These are phyloP conservation scores for Ceratocystis cacaofunesta DNA, from an alignment of 2,329 filamentous ascomycete genomes.

Conservation along the genomic window DNA sequence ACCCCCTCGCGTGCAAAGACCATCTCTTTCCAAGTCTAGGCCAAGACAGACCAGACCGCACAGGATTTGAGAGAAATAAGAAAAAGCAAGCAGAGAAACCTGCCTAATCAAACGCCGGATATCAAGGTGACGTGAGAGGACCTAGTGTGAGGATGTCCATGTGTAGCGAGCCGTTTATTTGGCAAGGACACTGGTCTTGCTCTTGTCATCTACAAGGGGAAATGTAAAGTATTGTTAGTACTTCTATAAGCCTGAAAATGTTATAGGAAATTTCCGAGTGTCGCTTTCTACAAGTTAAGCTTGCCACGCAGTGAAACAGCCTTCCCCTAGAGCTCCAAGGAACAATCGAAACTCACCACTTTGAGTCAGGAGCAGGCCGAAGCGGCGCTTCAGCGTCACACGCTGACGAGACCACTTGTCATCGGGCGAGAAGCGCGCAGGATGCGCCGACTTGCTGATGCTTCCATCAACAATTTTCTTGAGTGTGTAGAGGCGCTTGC, in stretches of 20 bases:
- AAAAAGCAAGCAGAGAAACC: not conserved
- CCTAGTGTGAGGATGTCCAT: not conserved
- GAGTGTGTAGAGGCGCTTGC: slow-evolving; percentile 87
- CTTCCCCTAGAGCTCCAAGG: not conserved
- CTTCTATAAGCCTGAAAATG: not conserved
- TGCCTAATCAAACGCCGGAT: not conserved
- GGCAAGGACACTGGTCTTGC: slow-evolving; percentile 15
- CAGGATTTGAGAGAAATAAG: not conserved
- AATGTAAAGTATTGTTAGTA: not conserved
- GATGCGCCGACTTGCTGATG: slow-evolving; percentile 91
- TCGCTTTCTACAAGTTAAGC: not conserved
- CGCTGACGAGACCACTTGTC: slow-evolving; percentile 97
- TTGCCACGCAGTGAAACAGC: not conserved
- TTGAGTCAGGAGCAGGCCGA: slow-evolving; percentile 75
- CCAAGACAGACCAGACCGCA: not conserved
- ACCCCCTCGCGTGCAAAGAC: not conserved
- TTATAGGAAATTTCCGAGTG: not conserved
- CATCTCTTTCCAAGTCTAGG: not conserved
- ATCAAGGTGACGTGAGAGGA: not conserved
- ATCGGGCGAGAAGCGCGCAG: slow-evolving; percentile 90
- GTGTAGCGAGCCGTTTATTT: slow-evolving; percentile 11
- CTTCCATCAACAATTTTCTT: slow-evolving; percentile 75
- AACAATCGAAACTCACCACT: slow-evolving; percentile 33
- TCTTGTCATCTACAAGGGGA: slow-evolving; percentile 9
- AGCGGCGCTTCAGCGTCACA: slow-evolving; percentile 88